Evolutionary conservation across 306 rosid species (phyloP), one percentile per base, ranked within the genome.

Genomic region (Alnus rubra): DNA sequence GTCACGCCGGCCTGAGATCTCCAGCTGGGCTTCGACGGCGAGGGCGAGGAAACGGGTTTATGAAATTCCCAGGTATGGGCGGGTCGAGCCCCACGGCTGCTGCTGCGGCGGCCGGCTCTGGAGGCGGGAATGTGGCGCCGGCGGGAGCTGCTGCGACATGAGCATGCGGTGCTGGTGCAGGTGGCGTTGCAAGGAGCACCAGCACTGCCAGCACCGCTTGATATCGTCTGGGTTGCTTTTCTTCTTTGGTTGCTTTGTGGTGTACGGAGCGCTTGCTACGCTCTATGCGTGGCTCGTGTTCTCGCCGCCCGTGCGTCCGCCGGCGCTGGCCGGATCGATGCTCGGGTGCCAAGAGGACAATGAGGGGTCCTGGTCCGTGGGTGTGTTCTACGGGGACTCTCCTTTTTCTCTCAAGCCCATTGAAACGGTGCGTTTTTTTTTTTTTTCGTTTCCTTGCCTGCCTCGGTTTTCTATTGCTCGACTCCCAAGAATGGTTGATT

Each of bases 321-420:
- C 35, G 11, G 11, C n/a, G 14, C 23, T 3, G 9, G 75, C 63
- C 39, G 64, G 85, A n/a, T 56, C 89, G 4, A 52, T 85, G 58
- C 83, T 82, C 44, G 99, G 96, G 2, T 96, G 99, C 74, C 94
- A 81, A 23, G 95, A 87, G 33, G 99, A 96, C 87, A 96, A 90
- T 88, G 99, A 96, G 88, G 99, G 99, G 59, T 96, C 98, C 51
- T 96, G 99, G 99, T 93, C 99, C 52, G 82, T 96, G 74, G 99
- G 99, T 74, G 81, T 96, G 60, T 96, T 96, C 90, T 93, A 71
- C 51, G 99, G 99, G 37, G 88, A 91, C 78, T 87, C 94, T 14
- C 99, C 99, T 9, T 93, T 96, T 49, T 77, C 93, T 58, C 98
- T 96, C 65, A 84, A 96, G 76, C 94, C 98, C 85, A 90, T 96